Evolutionary conservation across 2,329 filamentous ascomycete genomes (phyloP), one percentile per base, ranked within the genome.

Genomic region (Aspergillus spinulosporus): DNA sequence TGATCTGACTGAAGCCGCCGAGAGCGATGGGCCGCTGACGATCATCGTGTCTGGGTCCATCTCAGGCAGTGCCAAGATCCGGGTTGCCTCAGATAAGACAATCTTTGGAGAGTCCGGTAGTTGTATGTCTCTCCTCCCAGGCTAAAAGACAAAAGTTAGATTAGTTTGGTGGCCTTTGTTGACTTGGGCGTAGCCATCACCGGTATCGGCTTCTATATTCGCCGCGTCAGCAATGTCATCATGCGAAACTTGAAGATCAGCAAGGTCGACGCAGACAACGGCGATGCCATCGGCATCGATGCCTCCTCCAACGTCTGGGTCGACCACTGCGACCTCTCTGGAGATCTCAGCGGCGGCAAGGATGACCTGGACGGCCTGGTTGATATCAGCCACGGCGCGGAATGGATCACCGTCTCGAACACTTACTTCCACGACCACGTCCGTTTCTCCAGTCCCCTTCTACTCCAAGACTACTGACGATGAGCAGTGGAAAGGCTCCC

Each of bases 351-450:
- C 63, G 76, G 82, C 66, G 84, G 79, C 76, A 89, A 89, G 75
- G 85, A 89, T 75, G 87, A 82, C 75, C 88, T 87, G 66, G 87
- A 89, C 54, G 86, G 87, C 28, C 80, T 89, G 1, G 72, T 85
- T 46, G 87, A 89, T 64, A 74, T 84, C 49, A 87, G 81, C 49
- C 86, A 88, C 72, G 87, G 76, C 44, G 76, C 80, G 5, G 84
- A 88, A 73, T 88, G 76, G 65, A 70, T 75, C 28, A 74, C 80
- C 59, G 75, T 87, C 59, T 79, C 77, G 60, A 80, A 81, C 72
- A 71, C 68, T 59, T 78, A 75, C 68, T 61, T 83, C 61, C 81
- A 83, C 70, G 80, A 83, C 72, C 82, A 86, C 78, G 50, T 52
- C 39, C 6, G 49, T 9, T n/a, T n/a, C n/a, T n/a, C 15, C 21